These are phyloP conservation scores for Curvularia sp. DNA, from an alignment of 2,329 filamentous ascomycete species.

Conservation along the genomic window DNA sequence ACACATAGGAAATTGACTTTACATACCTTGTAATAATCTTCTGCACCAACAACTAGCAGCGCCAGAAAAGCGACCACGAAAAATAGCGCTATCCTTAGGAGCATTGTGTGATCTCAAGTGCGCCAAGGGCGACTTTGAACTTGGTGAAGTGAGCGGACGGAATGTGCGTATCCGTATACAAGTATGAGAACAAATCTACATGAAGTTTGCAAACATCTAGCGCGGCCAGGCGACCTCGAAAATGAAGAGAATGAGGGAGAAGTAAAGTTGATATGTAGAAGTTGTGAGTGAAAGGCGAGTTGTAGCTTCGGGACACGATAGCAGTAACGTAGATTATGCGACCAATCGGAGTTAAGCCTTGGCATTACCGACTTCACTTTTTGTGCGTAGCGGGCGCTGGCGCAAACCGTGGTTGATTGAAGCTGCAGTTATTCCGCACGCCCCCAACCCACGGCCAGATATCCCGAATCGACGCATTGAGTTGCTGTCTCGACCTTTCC, in stretches of 20 bases:
- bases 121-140: conserved; percentile 22
- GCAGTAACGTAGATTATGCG: conserved; percentile 28
- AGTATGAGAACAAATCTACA: conserved; percentile 23
- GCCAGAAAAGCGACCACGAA: conserved; percentile 54
- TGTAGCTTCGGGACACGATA: conserved; percentile 38
- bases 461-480: conserved; percentile 25
- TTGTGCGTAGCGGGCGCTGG: conserved; percentile 22
- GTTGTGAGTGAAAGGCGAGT: conserved; percentile 15
- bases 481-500: conserved; percentile 22
- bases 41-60: conserved; percentile 55
- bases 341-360: conserved; percentile 41
- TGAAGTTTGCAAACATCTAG: conserved; percentile 14
- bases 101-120: conserved; percentile 47
- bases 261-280: conserved; percentile 17
- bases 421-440: conserved; percentile 11
- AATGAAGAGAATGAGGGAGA: conserved; percentile 11
- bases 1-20: background rate
- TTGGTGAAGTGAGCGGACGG: conserved; percentile 30
- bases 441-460: conserved; percentile 2
- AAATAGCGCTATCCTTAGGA: conserved; percentile 53
- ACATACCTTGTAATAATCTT: conserved; percentile 81
- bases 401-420: conserved; percentile 20
- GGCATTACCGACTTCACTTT: conserved; percentile 32
- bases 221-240: conserved; percentile 11
- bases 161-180: conserved; percentile 21